Evolutionary conservation across 495 filamentous ascomycete genomes (phyloP), one percentile per base, ranked within the genome.

Genomic region (Penicillium desertorum): DNA sequence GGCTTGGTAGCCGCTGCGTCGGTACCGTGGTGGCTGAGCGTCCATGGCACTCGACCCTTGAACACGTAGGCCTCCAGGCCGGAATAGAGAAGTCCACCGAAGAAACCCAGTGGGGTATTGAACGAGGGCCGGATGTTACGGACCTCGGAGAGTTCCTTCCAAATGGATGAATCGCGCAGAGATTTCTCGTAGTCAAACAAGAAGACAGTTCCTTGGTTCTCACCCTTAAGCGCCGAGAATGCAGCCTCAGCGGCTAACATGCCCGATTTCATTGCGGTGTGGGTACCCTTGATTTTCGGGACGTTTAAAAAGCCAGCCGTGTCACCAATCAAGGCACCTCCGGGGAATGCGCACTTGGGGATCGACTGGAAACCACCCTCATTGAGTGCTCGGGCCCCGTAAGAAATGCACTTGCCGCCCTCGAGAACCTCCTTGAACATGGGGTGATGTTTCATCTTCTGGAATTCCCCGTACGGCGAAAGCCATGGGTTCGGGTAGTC

Each of bases 301-400:
- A 99, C 89, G 69, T 99, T 99, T 67, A 99, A 78, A 69, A 99
- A 97, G 11, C 94, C 94, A 36, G 94, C 94, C 17, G 92, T 92
- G 68, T 98, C 95, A 30, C 94, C 94, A 57, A 99, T 96, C 39
- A 99, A 76, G 27, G 95, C 95, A 45, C 94, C 94, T 43, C 94
- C 94, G 23, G 94, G 94, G 76, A 99, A 98, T 29, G 92, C 86
- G 51, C 92, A 91, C 69, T 96, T 96, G 50, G 94, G 94, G 54
- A 99, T 97, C 3, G 91, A 96, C 73, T 99, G 94, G 71, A 91
- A 99, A 37, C 94, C 94, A 65, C 94, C 94, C 73, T 99, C 94
- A 62, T 94, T 92, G 17, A 99, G 80, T 9, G 93, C 90, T 54
- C 95, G 83, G 12, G 94, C 94, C 56, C 89, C 94, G 71, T 99